Evolutionary conservation across 1,284 basidiomycete species (phyloP).

Genomic region (Omphalotus olearius): DNA sequence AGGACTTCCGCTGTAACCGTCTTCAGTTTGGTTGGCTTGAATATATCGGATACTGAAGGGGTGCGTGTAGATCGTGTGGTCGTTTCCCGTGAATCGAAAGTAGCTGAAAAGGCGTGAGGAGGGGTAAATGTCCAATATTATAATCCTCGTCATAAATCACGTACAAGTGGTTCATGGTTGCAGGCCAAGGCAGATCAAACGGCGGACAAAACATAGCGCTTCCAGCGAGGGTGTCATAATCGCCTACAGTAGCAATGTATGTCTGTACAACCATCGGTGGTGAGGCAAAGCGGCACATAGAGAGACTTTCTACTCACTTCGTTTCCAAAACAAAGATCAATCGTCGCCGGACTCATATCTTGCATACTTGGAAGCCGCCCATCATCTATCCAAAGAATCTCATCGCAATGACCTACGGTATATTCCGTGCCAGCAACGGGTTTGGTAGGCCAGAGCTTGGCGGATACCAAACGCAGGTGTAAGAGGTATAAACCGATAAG

Average conservation of each 20-base stretch:
- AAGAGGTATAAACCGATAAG: constrained; percentile 1
- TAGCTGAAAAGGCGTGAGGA: constrained; percentile 1
- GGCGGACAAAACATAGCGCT: constrained; percentile 8
- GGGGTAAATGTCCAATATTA: constrained; percentile 12
- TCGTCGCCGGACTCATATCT: constrained; percentile 33
- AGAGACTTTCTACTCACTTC: constrained; percentile 28
- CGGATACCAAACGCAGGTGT: constrained; percentile 11
- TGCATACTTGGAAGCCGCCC: constrained; percentile 31
- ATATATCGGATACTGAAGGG: constrained; percentile 28
- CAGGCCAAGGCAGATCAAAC: constrained; percentile 1
- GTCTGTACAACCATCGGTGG: background rate
- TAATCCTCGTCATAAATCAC: too few relatives aligned
- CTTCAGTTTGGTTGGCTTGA: constrained; percentile 12
- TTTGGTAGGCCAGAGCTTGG: constrained; percentile 42
- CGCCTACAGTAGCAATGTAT: constrained; percentile 4
- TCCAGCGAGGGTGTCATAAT: background rate
- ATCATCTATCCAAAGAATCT: constrained; percentile 47
- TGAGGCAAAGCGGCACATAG: background rate
- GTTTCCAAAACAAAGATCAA: constrained; percentile 38
- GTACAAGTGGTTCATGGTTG: background rate
- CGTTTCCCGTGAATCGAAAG: constrained; percentile 6
- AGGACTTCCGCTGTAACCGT: constrained; percentile 12
- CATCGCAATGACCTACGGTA: constrained; percentile 32
- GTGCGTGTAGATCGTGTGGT: constrained; percentile 32
- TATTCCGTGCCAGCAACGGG: constrained; percentile 43